Base-by-base conservation (phyloP, 176 grass and related monocot species). In the Eragrostis nindensis region DNA sequence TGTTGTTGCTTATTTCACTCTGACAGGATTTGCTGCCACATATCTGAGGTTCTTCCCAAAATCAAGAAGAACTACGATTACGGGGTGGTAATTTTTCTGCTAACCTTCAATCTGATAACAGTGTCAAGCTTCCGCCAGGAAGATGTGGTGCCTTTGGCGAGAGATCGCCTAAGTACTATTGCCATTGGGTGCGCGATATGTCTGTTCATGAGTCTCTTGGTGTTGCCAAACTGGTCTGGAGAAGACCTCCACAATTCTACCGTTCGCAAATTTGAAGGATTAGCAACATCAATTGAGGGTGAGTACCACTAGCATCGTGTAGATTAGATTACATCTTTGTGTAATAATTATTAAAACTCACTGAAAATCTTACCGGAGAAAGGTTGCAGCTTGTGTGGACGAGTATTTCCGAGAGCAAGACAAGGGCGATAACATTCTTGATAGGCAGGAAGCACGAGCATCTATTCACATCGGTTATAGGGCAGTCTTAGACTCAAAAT, bases 51-150 rank as follows among this genome's bases (percentile, higher is more conserved):
- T 98, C 86, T 85, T 95, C 50, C 88, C 95, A 62, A 70, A 66
- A 91, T 98, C 71, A 98, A 98, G 86, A 98, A 92, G 78, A 98
- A 85, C 61, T 98, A 95, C 7, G 95, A 98, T 39, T 95, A 98
- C 21, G 95, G 95, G 2, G 83, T 98, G 48, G 48, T 98, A 62
- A 94, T 98, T 76, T 98, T 98, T 64, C 86, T 98, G 46, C 82
- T 98, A 36, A 98, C 95, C 39, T 98, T 98, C 77, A 98, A 98
- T 73, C 84, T 98, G 80, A 98, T 98, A 81, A 98, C 88, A 0
- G 92, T 98, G 26, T 98, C 95, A 17, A 92, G 95, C 86, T 98
- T 87, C 52, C 92, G 95, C 0, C 80, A 91, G 29, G 62, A 94
- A 11, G 73, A 95, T 52, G 86, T 98, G 30, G 12, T 95, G 71